Conservation (phyloP, 257 asterid species). For the Gentiana dahurica region DNA sequence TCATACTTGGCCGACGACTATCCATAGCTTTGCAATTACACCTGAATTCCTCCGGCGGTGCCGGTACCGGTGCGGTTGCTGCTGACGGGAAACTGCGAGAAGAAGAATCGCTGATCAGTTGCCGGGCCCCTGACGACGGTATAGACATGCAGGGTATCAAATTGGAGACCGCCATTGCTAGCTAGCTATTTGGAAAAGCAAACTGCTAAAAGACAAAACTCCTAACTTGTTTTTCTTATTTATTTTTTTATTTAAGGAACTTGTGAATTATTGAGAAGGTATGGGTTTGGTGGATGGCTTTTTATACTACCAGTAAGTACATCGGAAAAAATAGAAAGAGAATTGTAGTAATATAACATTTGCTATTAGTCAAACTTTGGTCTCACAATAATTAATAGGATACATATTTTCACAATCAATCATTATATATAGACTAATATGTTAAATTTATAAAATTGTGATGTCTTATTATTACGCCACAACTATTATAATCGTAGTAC, state of each 20-base stretch:
- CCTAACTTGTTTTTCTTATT: too few relatives aligned
- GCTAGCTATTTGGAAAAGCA: neutral
- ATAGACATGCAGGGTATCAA: slow-evolving; percentile 26
- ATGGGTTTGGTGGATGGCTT: neutral
- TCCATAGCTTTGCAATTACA: slow-evolving; percentile 18
- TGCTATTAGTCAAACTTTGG: too few relatives aligned
- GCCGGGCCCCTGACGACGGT: slow-evolving; percentile 14
- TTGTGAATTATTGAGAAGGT: neutral
- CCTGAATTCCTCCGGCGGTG: slow-evolving; percentile 13
- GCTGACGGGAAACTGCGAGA: slow-evolving; percentile 5
- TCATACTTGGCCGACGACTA: slow-evolving; percentile 1
- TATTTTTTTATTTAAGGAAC: too few relatives aligned
- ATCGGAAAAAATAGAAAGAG: too few relatives aligned
- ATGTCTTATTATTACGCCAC: too few relatives aligned
- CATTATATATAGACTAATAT: too few relatives aligned
- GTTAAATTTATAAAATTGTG: too few relatives aligned
- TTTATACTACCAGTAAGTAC: too few relatives aligned
- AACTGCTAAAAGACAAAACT: neutral
- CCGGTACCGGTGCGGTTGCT: neutral
- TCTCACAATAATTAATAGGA: too few relatives aligned
- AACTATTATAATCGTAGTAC: too few relatives aligned
- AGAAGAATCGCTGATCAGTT: slow-evolving; percentile 6
- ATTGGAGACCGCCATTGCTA: slow-evolving; percentile 43
- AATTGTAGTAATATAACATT: too few relatives aligned
- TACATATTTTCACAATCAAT: too few relatives aligned